Evolutionary conservation across 306 rosid genomes (phyloP), one percentile per base, ranked within the genome.

Genomic region (Rubus idaeus): DNA sequence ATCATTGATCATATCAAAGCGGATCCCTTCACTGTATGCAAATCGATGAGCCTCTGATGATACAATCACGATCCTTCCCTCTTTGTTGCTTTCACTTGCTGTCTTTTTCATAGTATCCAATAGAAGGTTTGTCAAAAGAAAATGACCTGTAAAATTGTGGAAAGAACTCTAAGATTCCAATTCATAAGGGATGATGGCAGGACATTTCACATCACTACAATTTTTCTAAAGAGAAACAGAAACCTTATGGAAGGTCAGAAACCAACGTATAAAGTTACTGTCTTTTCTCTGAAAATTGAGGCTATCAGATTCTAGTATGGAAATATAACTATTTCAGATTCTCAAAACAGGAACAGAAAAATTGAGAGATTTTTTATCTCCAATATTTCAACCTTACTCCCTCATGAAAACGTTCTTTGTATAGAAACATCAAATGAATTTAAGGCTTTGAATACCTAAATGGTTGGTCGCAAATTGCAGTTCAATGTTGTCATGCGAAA

Each of bases 391-490:
- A 46, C 41, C 26, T 41, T 50, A 20, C 30, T 10, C 39, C 60
- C 52, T 52, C 53, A 51, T 65, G 13, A 37, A 61, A 63, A 30
- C 35, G 21, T 12, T 21, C 17, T 37, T 71, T 12, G 30, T 11
- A 39, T 5, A 57, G 70, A 58, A 60, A 67, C 64, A 40, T 8
- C 52, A 79, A 73, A 55, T 16, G 37, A 77, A 61, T 52, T 56
- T 56, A 55, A 21, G 68, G 57, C 13, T 51, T 42, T 5, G 8
- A 69, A 47, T 88, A 91, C 98, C 94, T 80, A 94, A 70, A 84
- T 91, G 97, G 84, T 94, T 94, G 77, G 96, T 94, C 45, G 97
- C 97, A 84, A 91, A 94, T 84, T 94, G 97, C 86, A 90, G 49
- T 82, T 90, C 98, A 71, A 92, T 86, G 82, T 87, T 85, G 77